These are phyloP conservation scores for Penicillium longicatenatum DNA, from an alignment of 495 filamentous ascomycete genomes.

Conservation along the genomic window DNA sequence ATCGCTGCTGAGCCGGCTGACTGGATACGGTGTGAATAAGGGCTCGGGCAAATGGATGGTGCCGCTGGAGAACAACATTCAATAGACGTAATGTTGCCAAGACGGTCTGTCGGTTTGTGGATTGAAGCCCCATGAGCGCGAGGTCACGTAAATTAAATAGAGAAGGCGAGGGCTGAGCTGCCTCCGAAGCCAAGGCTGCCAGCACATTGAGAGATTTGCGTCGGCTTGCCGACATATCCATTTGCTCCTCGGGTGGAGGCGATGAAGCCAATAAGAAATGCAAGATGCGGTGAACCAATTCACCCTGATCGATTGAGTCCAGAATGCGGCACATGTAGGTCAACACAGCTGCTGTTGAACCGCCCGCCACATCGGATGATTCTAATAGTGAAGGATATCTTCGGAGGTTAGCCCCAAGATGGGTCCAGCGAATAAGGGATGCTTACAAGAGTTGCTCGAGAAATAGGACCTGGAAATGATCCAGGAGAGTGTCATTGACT, in stretches of 20 bases:
- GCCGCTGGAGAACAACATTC: slow-evolving; percentile 78
- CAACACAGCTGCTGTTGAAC: slow-evolving; percentile 92
- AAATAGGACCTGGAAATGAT: slow-evolving; percentile 97
- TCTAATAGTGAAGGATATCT: slow-evolving; percentile 95
- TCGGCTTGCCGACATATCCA: slow-evolving; percentile 63
- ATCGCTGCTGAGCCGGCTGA: slow-evolving; percentile 62
- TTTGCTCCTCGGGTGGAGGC: slow-evolving; percentile 50
- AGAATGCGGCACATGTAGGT: slow-evolving; percentile 91
- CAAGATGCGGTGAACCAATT: slow-evolving; percentile 91
- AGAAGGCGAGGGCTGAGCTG: slow-evolving; percentile 72
- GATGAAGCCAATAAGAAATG: slow-evolving; percentile 86
- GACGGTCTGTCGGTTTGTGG: slow-evolving; percentile 83
- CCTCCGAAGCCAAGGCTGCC: slow-evolving; percentile 67
- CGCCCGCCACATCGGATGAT: slow-evolving; percentile 94
- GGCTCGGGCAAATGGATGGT: slow-evolving; percentile 81
- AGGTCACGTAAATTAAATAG: slow-evolving; percentile 93
- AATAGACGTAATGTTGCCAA: slow-evolving; percentile 83
- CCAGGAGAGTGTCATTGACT: slow-evolving; percentile 86
- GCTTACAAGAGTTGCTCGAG: slow-evolving; percentile 88
- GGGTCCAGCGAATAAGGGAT: neutral
- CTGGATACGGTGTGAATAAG: slow-evolving; percentile 69
- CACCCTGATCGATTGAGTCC: slow-evolving; percentile 85
- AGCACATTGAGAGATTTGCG: slow-evolving; percentile 86
- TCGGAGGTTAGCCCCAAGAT: slow-evolving; percentile 2
- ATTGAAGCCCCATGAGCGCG: slow-evolving; percentile 81